Evolutionary conservation across 805 yeast genomes (phyloP), one percentile per base, ranked within the genome.

Genomic region (Scheffersomyces spartinae): DNA sequence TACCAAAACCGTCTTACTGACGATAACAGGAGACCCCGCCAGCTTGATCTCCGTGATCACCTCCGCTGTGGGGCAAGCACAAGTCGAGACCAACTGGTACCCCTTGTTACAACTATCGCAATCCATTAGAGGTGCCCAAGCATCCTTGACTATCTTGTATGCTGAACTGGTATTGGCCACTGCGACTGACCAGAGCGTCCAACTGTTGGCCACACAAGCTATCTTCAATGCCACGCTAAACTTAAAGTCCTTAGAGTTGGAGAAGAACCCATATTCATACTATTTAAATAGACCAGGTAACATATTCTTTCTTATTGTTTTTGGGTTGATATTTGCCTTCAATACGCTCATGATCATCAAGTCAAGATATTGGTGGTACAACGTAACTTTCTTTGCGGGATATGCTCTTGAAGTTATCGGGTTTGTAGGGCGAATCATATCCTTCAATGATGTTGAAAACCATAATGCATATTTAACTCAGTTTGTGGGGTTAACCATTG

Each of bases 311-410:
- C 35, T 52, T 14, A 35, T 40, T 4, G 26, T 56, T 3, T 59
- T 48, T 31, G 27, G 43, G 5, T 9, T 46, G 10, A 26, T 49
- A 12, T 45, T 46, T 26, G 10, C 34, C 7, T 56, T 39, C 42
- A 36, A 35, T 11, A 20, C 40, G 2, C 32, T 32, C 7, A 54
- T 57, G 62, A 7, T 42, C 3, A 26, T 29, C 25, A 46, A 38
- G 27, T 56, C 63, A 3, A 42, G 55, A 26, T 57, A 52, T 34
- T 49, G 47, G 28, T 59, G 63, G 64, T 59, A 36, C 33, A 58
- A 57, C 31, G 33, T 57, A 16, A 43, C 60, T 2, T 59, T 57
- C 29, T 34, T 52, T 25, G 38, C 46, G 26, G 64, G 64, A 0
- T 52, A 38, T 24, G 50, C 46, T 2, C 40, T 57, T 15, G 60